Evolutionary conservation across 2,329 filamentous ascomycete species (phyloP).

Genomic region (Dissoconium aciculare): DNA sequence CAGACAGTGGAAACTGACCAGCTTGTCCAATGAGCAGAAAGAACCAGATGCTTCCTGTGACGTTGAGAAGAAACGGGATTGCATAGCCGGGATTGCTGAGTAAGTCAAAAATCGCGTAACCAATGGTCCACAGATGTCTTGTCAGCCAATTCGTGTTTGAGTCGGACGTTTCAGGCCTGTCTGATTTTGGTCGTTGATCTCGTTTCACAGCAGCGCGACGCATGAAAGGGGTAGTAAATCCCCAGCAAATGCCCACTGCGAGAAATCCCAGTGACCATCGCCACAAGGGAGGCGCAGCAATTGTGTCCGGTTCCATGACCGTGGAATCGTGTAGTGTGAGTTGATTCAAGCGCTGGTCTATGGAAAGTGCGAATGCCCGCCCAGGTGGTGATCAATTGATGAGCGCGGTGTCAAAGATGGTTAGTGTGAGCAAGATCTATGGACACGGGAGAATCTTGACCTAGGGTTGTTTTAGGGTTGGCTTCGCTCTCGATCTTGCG

Average conservation of each 20-base stretch:
- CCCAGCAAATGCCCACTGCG: slow-evolving; percentile 74
- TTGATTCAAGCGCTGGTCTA: too few relatives aligned
- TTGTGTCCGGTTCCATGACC: slow-evolving; percentile 20
- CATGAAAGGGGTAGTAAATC: slow-evolving; percentile 80
- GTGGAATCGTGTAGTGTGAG: neutral
- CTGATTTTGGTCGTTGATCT: slow-evolving; percentile 32
- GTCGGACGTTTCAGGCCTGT: slow-evolving; percentile 32
- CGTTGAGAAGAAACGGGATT: slow-evolving; percentile 67
- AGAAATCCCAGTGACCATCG: slow-evolving; percentile 83
- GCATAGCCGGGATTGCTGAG: slow-evolving; percentile 71
- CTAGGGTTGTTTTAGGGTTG: too few relatives aligned
- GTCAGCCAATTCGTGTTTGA: slow-evolving; percentile 42
- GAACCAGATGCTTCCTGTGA: slow-evolving; percentile 93
- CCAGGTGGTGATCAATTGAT: too few relatives aligned
- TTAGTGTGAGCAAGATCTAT: too few relatives aligned
- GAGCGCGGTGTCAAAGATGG: too few relatives aligned
- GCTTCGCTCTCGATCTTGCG: too few relatives aligned
- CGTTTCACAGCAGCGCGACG: slow-evolving; percentile 58
- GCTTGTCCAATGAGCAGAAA: slow-evolving; percentile 86
- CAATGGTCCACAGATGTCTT: slow-evolving; percentile 46
- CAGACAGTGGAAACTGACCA: slow-evolving; percentile 45
- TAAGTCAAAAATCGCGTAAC: slow-evolving; percentile 65
- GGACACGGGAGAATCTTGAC: too few relatives aligned
- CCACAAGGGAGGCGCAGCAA: slow-evolving; percentile 36
- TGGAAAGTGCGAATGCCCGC: too few relatives aligned